Base-by-base conservation (phyloP, 2,329 filamentous ascomycete genomes). In the Alternaria consortialis region DNA sequence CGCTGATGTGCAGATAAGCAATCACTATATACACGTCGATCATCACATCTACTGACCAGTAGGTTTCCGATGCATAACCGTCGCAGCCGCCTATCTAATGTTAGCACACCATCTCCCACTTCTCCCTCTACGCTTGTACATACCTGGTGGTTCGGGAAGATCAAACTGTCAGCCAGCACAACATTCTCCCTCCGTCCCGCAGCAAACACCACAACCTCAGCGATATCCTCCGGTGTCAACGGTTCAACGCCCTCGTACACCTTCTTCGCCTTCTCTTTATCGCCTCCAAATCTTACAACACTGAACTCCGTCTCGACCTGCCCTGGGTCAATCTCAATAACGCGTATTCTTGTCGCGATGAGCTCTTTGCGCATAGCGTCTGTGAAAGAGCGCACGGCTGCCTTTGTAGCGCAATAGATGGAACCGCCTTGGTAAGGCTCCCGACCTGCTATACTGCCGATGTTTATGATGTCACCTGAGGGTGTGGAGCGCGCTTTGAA, bases 241-340 rank as follows among this genome's bases (percentile, higher is more conserved):
- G 94, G 93, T 68, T 96, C 75, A 11, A 76, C 74, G 2, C 76
- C 76, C 89, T 89, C 88, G 79, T 97, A 97, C 54, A 97, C 93
- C 52, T 92, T 91, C 82, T 95, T 91, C 5, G 94, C 94, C 84
- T 97, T 97, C 62, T 85, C 77, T 84, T 94, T 94, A 78, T 97
- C 94, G 5, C 94, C 94, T 65, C 92, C 89, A 79, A 95, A 97
- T 63, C 94, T 86, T 42, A 97, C 91, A 17, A 97, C 84, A 2
- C 91, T 94, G 80, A 97, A 97, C 77, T 97, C 92, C 44, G 94
- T 97, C 84, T 97, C 93, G 47, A 97, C 93, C 81, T 97, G 93
- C 27, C 94, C 94, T 0, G 94, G 94, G 73, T 97, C 94, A 72
- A 97, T 86, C 79, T 93, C 91, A 64, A 97, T 97, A 63, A 97